These are phyloP conservation scores for Tuber calosporum DNA, from an alignment of 495 filamentous ascomycete species.

Conservation along the genomic window DNA sequence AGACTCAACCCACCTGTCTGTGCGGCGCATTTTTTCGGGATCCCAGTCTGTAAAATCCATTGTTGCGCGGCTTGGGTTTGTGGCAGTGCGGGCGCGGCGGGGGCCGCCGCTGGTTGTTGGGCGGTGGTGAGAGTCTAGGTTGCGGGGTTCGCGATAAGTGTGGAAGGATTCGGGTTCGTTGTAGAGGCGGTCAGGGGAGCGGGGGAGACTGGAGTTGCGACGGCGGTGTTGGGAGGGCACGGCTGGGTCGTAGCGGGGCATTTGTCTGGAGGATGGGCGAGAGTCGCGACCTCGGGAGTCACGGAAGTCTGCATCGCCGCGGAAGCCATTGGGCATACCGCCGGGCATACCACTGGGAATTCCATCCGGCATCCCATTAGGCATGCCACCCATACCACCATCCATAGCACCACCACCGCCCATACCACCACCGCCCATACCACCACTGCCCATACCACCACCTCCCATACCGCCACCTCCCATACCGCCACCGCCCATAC, in stretches of 20 bases:
- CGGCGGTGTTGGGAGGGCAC: background rate
- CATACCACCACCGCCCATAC: too few relatives aligned
- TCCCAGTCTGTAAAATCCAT: conserved; percentile 20
- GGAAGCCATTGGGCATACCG: background rate
- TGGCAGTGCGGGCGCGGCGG: background rate
- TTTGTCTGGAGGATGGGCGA: background rate
- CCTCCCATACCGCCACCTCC: background rate
- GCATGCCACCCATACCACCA: too few relatives aligned
- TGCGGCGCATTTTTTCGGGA: conserved; percentile 29
- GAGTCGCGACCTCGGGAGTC: background rate
- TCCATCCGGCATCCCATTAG: background rate
- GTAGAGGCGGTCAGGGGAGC: too few relatives aligned
- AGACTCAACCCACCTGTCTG: conserved; percentile 30
- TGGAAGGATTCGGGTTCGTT: background rate
- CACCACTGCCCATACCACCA: background rate
- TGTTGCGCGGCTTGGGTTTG: background rate
- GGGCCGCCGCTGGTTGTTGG: background rate
- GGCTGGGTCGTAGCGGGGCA: background rate
- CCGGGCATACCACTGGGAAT: background rate
- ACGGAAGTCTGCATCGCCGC: background rate
- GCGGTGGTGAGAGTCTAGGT: conserved; percentile 1
- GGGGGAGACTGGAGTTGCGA: background rate
- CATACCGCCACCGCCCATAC: background rate
- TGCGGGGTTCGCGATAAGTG: background rate
- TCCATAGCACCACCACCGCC: too few relatives aligned